Base-by-base conservation (phyloP, 1,284 basidiomycete species). In the Cutaneotrichosporon daszewskae region DNA sequence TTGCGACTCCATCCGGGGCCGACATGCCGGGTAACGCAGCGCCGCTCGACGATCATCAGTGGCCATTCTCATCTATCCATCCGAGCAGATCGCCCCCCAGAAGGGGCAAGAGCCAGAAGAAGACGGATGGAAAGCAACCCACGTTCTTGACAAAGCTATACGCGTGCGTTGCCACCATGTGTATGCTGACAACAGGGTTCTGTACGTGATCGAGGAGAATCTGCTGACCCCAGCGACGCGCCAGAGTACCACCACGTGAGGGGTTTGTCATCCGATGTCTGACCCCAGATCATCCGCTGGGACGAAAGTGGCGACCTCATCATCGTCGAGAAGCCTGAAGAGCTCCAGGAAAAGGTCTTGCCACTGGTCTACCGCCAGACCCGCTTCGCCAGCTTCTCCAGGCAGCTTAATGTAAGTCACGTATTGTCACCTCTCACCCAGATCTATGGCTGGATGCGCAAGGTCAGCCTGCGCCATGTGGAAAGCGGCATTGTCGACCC, bases 391-490 rank as follows among this genome's bases (percentile, higher is more conserved):
- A 86, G 84, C 76, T 91, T 91, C 77, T 89, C 87, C 52, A 81
- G 87, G 70, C 87, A 91, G 78, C 80, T 91, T 64, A 91, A 91
- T 73, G 87, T 90, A 63, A 59, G 82, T 76, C 33, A 13, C 1
- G 44, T 12, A 20, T 17, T 11, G 6, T 57, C 58, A 19, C n/a
- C 37, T 39, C 36, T 37, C 25, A n/a, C 23, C 19, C 64, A 90
- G 87, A 91, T 91, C 71, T 91, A 91, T 74, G 88, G 87, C 54
- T 91, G 88, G 76, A 90, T 90, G 85, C 85, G 87, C 71, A 90
- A 90, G 71, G 84, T 90, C 25, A 62, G 58, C 45, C 77, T 90
- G 54, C 82, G 87, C 62, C 88, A 89, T 71, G 84, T 89, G 63
- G 87, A 91, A 75, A 85, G 84, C 51, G 85, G 85, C 52, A 88